phyloP scores from a whole-genome alignment of 169 alveolate genomes.

The Plasmodium berghei region DNA sequence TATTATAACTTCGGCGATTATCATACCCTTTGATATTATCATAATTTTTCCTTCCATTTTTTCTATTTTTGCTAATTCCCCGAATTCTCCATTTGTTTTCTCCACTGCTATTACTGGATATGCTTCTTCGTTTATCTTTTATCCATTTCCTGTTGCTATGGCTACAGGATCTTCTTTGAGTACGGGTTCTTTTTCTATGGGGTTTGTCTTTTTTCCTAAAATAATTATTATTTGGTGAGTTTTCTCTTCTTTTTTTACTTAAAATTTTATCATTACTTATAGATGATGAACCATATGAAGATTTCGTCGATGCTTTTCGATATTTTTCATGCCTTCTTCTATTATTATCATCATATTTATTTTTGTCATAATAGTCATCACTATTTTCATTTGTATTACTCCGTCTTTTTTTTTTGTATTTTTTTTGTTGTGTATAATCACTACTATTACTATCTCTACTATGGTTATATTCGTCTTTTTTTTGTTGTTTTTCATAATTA shows the following conservation, averaged over 20 bases:
- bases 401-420: background rate
- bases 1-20: background rate
- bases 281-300: background rate
- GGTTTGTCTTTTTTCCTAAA: background rate
- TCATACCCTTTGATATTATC: background rate
- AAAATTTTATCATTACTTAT: no score
- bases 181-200: background rate
- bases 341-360: background rate
- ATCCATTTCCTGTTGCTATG: no score
- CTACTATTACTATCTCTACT: background rate
- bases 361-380: background rate
- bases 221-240: background rate
- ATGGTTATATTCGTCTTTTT: background rate
- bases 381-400: background rate
- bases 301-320: background rate
- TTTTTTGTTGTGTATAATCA: background rate
- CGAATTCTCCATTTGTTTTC: background rate
- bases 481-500: conserved; percentile 3
- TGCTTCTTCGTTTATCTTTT: background rate
- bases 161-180: no score
- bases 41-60: background rate
- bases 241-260: no score
- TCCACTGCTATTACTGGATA: background rate
- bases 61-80: background rate
- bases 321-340: background rate